Percentiles rank a stretch among this genome's conserved stretches.
Conservation (phyloP, 768 basidiomycete genomes). For the Suillus spraguei region DNA sequence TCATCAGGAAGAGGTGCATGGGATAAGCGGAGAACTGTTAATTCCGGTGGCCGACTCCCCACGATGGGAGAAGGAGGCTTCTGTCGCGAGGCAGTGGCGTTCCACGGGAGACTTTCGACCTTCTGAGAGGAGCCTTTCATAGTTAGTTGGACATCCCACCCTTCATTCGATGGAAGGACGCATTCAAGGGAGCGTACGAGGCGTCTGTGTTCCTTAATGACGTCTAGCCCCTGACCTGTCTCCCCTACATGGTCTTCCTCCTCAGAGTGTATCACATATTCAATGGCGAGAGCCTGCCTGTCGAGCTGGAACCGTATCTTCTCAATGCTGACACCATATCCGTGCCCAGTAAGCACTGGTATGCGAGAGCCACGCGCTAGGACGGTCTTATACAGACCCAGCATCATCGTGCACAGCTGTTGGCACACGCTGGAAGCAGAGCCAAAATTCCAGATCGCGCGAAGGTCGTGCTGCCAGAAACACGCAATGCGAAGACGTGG, state of each 20-base stretch:
- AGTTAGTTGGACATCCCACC: slow-evolving; percentile 87
- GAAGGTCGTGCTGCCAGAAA: slow-evolving; percentile 95
- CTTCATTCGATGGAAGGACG: slow-evolving; percentile 70
- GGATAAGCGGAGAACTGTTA: slow-evolving; percentile 62
- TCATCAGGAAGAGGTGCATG: slow-evolving; percentile 74
- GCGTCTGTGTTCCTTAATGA: slow-evolving; percentile 69
- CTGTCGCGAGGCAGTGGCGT: slow-evolving; percentile 55
- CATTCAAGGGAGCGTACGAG: slow-evolving; percentile 81
- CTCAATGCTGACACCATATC: slow-evolving; percentile 80
- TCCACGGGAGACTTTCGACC: slow-evolving; percentile 76
- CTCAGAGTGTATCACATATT: slow-evolving; percentile 82
- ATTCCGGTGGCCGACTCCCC: slow-evolving; percentile 46
- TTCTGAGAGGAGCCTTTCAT: slow-evolving; percentile 74
- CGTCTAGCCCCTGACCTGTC: slow-evolving; percentile 55
- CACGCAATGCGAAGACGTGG: slow-evolving; percentile 77
- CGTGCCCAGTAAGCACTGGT: slow-evolving; percentile 76
- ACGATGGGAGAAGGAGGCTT: slow-evolving; percentile 35
- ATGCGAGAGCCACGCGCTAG: slow-evolving; percentile 73
- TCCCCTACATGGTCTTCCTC: slow-evolving; percentile 52
- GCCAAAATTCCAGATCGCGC: slow-evolving; percentile 81
- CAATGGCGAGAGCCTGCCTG: slow-evolving; percentile 78
- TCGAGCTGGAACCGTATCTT: slow-evolving; percentile 79
- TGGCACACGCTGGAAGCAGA: slow-evolving; percentile 66
- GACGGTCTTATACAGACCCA: slow-evolving; percentile 83
- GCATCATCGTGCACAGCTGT: slow-evolving; percentile 83